Evolutionary conservation across 1,284 basidiomycete genomes (phyloP).

Genomic region (Austropuccinia psidii): DNA sequence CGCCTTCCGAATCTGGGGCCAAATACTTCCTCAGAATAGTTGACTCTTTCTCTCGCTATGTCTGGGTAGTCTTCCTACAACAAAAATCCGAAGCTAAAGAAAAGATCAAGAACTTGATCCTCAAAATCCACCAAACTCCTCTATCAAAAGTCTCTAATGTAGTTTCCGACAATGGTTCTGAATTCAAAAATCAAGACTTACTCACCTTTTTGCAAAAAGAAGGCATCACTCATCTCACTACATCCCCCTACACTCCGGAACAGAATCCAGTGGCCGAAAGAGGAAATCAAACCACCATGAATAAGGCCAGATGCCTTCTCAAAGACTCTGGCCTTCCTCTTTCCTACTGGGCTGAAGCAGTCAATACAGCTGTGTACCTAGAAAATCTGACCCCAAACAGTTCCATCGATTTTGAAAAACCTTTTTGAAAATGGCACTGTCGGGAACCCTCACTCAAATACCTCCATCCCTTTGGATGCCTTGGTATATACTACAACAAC

Average conservation of each 20-base stretch:
- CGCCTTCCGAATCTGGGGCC: background rate
- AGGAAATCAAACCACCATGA: no score
- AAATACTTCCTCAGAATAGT: background rate
- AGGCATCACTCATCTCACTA: background rate
- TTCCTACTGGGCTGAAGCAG: no score
- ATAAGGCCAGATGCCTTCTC: no score
- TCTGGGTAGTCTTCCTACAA: background rate
- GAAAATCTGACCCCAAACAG: no score
- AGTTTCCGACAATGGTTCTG: background rate
- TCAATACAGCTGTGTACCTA: no score
- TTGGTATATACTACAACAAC: background rate
- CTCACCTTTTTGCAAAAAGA: background rate
- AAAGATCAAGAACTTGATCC: background rate
- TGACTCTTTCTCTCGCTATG: conserved; percentile 6
- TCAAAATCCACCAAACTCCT: background rate
- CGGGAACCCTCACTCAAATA: background rate
- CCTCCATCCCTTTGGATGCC: background rate
- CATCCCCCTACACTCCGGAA: conserved; percentile 1
- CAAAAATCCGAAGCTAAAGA: background rate
- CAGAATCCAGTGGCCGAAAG: no score
- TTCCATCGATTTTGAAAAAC: background rate
- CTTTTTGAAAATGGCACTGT: background rate
- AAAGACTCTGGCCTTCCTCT: no score
- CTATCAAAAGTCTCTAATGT: background rate
- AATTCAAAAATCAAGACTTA: background rate